phyloP scores from a whole-genome alignment of 1,284 basidiomycete species.

The Chalciporus sp. region DNA sequence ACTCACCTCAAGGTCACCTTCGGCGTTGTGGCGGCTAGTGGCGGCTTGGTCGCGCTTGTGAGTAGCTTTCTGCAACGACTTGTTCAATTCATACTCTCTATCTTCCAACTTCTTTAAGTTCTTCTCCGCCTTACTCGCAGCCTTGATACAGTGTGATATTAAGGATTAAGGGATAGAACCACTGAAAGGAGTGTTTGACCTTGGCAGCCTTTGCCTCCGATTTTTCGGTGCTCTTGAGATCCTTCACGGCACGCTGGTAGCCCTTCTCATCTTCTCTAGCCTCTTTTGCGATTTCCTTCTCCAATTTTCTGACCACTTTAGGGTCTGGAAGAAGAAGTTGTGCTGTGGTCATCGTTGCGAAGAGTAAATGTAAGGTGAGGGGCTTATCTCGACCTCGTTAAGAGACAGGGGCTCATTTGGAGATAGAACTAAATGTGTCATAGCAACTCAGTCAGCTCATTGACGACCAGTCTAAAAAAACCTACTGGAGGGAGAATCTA shows the following conservation, averaged over 20 bases:
- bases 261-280: slow-evolving; percentile 48
- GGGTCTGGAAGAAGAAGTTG: slow-evolving; percentile 15
- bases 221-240: slow-evolving; percentile 50
- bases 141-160: slow-evolving; percentile 33
- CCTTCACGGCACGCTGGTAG: slow-evolving; percentile 47
- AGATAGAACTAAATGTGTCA: slow-evolving; percentile 10
- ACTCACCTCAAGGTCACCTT: slow-evolving; percentile 48
- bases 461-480: background rate
- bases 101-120: slow-evolving; percentile 49
- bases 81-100: slow-evolving; percentile 48
- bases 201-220: slow-evolving; percentile 49
- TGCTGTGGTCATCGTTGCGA: slow-evolving; percentile 18
- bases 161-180: background rate
- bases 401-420: slow-evolving; percentile 15
- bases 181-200: slow-evolving; percentile 30
- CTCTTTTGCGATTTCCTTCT: slow-evolving; percentile 49
- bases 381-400: background rate
- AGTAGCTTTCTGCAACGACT: slow-evolving; percentile 49
- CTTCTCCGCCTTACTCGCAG: slow-evolving; percentile 45
- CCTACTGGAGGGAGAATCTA: too few relatives aligned
- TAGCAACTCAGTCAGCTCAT: background rate
- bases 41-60: slow-evolving; percentile 52
- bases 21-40: slow-evolving; percentile 43
- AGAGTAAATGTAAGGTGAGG: background rate
- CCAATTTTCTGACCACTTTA: slow-evolving; percentile 43